Evolutionary conservation across 257 asterid genomes (phyloP).

Genomic region (Anisodus tanguticus): DNA sequence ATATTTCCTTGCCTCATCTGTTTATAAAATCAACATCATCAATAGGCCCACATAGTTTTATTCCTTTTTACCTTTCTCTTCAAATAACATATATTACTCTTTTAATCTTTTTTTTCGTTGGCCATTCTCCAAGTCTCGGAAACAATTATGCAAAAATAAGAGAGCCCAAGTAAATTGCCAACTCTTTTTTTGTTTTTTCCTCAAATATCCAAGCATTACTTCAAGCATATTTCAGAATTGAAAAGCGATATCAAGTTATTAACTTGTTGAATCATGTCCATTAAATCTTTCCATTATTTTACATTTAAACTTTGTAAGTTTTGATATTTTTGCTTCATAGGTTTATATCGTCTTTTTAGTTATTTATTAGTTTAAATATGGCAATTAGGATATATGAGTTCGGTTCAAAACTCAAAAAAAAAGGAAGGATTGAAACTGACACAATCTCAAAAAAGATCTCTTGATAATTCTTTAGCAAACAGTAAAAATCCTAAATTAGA

Average conservation of each 20-base stretch:
- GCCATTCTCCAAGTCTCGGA: slow-evolving; percentile 1
- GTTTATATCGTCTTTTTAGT: not conserved
- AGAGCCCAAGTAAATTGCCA: not conserved
- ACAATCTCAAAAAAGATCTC: not conserved
- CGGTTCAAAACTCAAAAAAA: not conserved
- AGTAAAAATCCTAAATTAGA: not conserved
- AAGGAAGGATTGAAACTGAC: not conserved
- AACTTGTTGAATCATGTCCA: not conserved
- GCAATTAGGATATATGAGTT: not conserved
- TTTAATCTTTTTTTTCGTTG: not conserved
- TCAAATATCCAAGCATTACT: not conserved
- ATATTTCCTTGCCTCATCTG: not conserved
- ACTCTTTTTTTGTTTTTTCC: not conserved
- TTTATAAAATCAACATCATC: not conserved
- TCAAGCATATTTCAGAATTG: not conserved
- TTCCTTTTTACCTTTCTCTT: not conserved
- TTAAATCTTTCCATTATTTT: not conserved
- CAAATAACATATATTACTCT: not conserved
- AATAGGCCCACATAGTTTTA: not conserved
- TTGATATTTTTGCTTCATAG: not conserved
- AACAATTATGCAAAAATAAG: not conserved
- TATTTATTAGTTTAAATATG: not conserved
- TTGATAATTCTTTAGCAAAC: not conserved
- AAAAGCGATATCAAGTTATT: not conserved
- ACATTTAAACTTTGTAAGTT: not conserved